Evolutionary conservation across 805 yeast genomes (phyloP).

Genomic region (Starmerella tilneyi): DNA sequence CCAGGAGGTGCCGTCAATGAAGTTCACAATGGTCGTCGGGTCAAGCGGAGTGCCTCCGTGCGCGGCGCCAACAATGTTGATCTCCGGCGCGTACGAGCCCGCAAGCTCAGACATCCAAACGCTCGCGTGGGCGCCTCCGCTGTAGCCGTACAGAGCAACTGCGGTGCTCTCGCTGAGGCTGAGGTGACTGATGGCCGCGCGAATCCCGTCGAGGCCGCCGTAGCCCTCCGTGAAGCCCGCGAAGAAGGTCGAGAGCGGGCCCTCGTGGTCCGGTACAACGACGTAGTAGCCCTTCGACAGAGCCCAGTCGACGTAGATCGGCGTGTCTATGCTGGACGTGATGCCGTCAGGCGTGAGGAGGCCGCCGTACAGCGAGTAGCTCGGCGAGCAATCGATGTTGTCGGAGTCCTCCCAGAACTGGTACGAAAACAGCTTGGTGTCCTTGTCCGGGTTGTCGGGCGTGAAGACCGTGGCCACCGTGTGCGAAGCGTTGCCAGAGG

Average conservation of each 20-base stretch:
- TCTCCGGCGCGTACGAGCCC: constrained; percentile 26
- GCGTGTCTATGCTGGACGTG: constrained; percentile 8
- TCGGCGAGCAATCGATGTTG: constrained; percentile 25
- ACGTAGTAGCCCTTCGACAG: constrained; percentile 17
- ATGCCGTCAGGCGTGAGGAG: constrained; percentile 7
- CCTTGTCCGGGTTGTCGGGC: constrained; percentile 8
- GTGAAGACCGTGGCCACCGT: constrained; percentile 16
- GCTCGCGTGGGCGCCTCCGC: constrained; percentile 22
- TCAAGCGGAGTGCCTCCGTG: constrained; percentile 18
- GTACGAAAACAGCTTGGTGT: constrained; percentile 21
- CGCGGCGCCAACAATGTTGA: constrained; percentile 25
- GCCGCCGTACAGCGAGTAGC: constrained; percentile 21
- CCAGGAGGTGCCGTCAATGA: constrained; percentile 11
- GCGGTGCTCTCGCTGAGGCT: not conserved
- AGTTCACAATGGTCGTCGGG: constrained; percentile 13
- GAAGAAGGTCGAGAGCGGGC: constrained; percentile 26
- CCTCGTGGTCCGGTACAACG: constrained; percentile 29
- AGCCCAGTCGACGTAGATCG: constrained; percentile 11
- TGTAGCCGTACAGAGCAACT: constrained; percentile 13
- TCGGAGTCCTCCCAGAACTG: constrained; percentile 25
- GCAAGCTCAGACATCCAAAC: constrained; percentile 29
- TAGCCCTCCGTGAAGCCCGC: constrained; percentile 27
- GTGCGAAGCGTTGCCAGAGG: constrained; percentile 8
- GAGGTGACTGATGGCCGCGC: constrained; percentile 16
- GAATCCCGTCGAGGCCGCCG: constrained; percentile 25